Conservation (phyloP, 192 early-diverging fungal species). For the Linnemannia hyalina region DNA sequence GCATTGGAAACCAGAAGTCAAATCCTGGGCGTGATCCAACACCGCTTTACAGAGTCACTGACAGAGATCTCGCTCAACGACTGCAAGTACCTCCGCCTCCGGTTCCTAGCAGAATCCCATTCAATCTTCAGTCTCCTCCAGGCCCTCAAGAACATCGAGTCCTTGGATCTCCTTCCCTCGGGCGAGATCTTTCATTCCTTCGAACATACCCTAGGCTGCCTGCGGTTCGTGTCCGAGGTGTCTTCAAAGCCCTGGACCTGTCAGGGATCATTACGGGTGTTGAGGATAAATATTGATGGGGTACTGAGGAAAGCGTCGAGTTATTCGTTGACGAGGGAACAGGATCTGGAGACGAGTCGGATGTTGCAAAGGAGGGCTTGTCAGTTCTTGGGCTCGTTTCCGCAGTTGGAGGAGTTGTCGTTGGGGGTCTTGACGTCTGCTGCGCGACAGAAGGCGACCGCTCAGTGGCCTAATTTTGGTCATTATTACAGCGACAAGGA, state of each 20-base stretch:
- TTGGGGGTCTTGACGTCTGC: not conserved
- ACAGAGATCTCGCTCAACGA: not conserved
- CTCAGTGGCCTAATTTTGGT: too few species aligned
- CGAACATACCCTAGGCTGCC: not conserved
- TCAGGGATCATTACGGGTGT: not conserved
- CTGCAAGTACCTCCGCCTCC: constrained; percentile 5
- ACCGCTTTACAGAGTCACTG: not conserved
- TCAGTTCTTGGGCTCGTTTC: not conserved
- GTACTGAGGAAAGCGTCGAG: not conserved
- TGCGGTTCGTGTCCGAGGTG: not conserved
- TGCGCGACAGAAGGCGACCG: not conserved
- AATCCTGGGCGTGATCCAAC: not conserved
- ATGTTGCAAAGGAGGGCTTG: not conserved
- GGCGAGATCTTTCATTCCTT: not conserved
- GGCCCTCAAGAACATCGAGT: not conserved
- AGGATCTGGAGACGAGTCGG: not conserved
- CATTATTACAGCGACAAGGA: too few species aligned
- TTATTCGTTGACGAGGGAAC: not conserved
- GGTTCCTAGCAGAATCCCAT: not conserved
- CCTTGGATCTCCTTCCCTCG: not conserved
- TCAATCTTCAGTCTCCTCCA: not conserved
- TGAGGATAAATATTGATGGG: not conserved
- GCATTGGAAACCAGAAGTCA: not conserved
- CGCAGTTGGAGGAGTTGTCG: not conserved
- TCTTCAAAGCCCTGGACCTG: not conserved